These are phyloP conservation scores for Arabis alpina DNA, from an alignment of 345 rosid genomes.

Conservation along the genomic window DNA sequence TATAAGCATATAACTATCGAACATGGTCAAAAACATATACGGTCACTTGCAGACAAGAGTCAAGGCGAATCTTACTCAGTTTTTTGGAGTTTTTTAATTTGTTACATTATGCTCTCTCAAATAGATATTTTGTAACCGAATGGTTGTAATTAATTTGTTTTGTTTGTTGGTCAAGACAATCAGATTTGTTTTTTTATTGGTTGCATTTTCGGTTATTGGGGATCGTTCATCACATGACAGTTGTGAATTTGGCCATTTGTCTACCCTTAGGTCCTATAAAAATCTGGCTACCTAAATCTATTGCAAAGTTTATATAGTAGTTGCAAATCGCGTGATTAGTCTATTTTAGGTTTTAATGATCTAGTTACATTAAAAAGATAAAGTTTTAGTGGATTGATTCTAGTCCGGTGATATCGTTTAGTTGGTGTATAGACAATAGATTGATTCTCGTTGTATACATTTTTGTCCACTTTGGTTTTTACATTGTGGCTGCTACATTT, in stretches of 20 bases:
- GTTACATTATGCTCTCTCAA: constrained; percentile 25
- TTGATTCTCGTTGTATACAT: neutral
- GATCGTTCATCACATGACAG: constrained; percentile 36
- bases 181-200: neutral
- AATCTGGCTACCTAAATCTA: neutral
- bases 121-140: constrained; percentile 35
- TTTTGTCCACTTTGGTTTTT: constrained; percentile 3
- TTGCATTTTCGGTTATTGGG: constrained; percentile 19
- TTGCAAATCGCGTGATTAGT: constrained; percentile 21
- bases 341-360: constrained; percentile 4
- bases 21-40: constrained; percentile 35
- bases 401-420: neutral
- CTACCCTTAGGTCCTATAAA: constrained; percentile 11
- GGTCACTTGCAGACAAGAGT: constrained; percentile 39
- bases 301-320: neutral
- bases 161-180: constrained; percentile 25
- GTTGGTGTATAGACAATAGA: neutral
- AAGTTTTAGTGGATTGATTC: constrained; percentile 5
- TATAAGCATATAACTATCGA: constrained; percentile 26
- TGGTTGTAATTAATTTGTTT: constrained; percentile 25
- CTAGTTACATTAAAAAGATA: neutral
- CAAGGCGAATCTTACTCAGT: constrained; percentile 34
- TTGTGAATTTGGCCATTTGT: constrained; percentile 33
- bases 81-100: constrained; percentile 14
- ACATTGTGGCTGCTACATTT: constrained; percentile 7